Evolutionary conservation across 2,329 filamentous ascomycete genomes (phyloP), one percentile per base, ranked within the genome.

Genomic region (Neofusicoccum ribis): DNA sequence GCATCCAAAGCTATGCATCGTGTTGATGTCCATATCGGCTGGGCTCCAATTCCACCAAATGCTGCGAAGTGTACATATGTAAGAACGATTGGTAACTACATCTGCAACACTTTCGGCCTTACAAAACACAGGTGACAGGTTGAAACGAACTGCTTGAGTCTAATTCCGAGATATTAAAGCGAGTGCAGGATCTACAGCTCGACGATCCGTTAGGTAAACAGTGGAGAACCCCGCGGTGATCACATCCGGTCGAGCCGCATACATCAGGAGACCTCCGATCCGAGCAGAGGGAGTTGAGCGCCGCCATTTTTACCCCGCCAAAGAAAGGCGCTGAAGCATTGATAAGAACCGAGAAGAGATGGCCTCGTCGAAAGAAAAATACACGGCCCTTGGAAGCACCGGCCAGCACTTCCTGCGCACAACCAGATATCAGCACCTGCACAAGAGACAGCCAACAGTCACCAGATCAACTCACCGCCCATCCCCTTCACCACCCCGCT

Each of bases 121-220:
- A 14, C 2, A 11, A 8, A 14, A 36, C 15, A 7, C 4, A 17
- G 0, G 7, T 6, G 5, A 17, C 1, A 6, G 9, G n/a, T 9
- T 27, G n/a, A 37, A 9, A 3, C 9, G 34, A 23, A 23, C 9
- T 37, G 31, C 34, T 31, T 17, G 43, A 44, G 7, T 44, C n/a
- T 17, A 11, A 5, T n/a, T 8, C 15, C 17, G 6, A 39, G 20
- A 9, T 2, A 15, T 11, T n/a, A 54, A 15, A 54, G n/a, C 50
- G 34, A 54, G 7, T 9, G 34, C 6, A 4, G 14, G 9, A 47
- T 27, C 43, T n/a, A 11, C 41, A 17, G 5, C 15, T 5, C n/a
- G 43, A n/a, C 27, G 43, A 60, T 60, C 41, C n/a, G 7, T 60
- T 37, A 60, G 56, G 56, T 60, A 60, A 60, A 36, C 9, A n/a